Conservation (phyloP, 345 rosid species). For the Anacardium occidentale region DNA sequence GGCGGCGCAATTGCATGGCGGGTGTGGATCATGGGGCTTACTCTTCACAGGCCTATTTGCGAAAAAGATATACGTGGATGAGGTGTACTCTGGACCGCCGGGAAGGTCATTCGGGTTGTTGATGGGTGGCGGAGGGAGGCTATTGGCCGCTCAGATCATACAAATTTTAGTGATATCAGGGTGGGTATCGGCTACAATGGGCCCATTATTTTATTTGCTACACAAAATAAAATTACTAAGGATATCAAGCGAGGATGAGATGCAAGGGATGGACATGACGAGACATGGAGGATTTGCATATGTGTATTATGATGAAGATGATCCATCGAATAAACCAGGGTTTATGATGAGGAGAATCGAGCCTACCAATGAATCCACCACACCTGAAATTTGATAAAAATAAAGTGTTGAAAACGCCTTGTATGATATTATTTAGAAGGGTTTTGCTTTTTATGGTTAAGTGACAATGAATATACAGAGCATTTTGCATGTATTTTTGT, state of each 20-base stretch:
- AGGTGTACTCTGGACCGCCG: constrained; percentile 42
- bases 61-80: constrained; percentile 37
- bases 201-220: constrained; percentile 54
- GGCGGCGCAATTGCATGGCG: constrained; percentile 79
- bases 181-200: constrained; percentile 84
- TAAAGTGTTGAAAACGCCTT: background rate
- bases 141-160: constrained; percentile 63
- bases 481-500: too few relatives aligned
- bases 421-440: background rate
- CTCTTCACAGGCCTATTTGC: constrained; percentile 76
- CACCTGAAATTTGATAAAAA: background rate
- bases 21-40: constrained; percentile 80
- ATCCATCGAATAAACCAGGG: constrained; percentile 7
- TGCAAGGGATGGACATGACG: constrained; percentile 81
- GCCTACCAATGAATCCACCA: constrained; percentile 25
- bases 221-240: constrained; percentile 51
- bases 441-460: too few relatives aligned
- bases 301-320: constrained; percentile 59
- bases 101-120: constrained; percentile 54
- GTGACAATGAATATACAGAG: too few relatives aligned
- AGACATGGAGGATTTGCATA: constrained; percentile 84
- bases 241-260: constrained; percentile 61
- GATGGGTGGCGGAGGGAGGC: constrained; percentile 78
- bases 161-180: constrained; percentile 53
- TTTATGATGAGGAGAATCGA: constrained; percentile 30